A percentile compares a stretch with the other conserved stretches of the same genome.
Evolutionary conservation across 495 filamentous ascomycete species (phyloP).

Genomic region (Cercophora samala): DNA sequence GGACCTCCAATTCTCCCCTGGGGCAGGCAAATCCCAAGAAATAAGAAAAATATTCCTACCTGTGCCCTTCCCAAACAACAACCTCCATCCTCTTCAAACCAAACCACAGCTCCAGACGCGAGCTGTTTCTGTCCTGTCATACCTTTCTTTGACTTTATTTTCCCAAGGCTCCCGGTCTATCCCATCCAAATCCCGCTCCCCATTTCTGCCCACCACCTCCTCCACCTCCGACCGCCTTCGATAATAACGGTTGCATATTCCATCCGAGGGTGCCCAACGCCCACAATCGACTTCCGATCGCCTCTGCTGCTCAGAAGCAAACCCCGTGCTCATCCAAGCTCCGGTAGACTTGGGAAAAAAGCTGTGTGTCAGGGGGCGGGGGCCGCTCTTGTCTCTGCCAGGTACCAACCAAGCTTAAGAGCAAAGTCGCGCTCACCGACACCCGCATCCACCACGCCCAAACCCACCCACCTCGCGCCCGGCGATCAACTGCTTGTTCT

Average conservation of each 20-base stretch:
- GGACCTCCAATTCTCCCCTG: not conserved
- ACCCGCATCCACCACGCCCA: constrained; percentile 1
- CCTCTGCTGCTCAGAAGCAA: not conserved
- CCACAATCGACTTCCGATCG: not conserved
- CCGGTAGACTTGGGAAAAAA: not conserved
- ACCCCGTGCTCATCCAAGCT: not conserved
- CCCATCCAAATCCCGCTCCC: not conserved
- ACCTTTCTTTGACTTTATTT: not conserved
- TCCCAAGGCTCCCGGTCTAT: not conserved
- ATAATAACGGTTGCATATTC: not conserved
- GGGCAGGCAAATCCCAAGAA: constrained; percentile 18
- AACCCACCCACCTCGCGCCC: not conserved
- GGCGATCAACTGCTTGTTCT: not conserved
- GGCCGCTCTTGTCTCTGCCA: constrained; percentile 12
- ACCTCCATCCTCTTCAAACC: not conserved
- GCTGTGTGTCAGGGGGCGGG: constrained; percentile 7
- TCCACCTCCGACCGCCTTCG: not conserved
- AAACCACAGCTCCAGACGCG: not conserved
- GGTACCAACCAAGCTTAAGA: not conserved
- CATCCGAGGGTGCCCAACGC: not conserved
- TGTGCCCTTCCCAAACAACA: constrained; percentile 3
- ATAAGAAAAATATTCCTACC: constrained; percentile 14
- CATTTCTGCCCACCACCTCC: constrained; percentile 3
- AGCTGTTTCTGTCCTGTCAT: not conserved
- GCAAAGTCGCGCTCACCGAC: constrained; percentile 9